Percentiles rank a stretch among this genome's conserved stretches.
Evolutionary conservation across 106 monocot genomes (phyloP).

Genomic region (Vanilla planifolia): DNA sequence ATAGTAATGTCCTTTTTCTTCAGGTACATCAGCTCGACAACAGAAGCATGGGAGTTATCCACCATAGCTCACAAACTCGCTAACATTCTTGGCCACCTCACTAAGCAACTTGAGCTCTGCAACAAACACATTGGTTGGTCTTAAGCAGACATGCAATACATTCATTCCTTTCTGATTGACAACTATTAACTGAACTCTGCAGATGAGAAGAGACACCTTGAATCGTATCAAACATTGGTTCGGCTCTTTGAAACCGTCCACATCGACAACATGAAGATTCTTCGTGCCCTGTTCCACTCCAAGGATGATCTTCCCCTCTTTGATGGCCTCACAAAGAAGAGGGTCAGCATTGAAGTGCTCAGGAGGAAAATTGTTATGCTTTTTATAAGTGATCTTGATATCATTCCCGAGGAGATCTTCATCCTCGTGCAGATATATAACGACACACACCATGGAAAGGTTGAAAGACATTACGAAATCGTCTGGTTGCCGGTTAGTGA

Average conservation of each 20-base stretch:
- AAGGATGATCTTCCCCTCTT: constrained; percentile 63
- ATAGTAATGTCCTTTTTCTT: background rate
- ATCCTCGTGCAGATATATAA: constrained; percentile 64
- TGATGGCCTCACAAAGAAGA: constrained; percentile 51
- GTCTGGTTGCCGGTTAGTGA: constrained; percentile 75
- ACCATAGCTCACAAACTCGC: constrained; percentile 68
- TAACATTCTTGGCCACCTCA: constrained; percentile 65
- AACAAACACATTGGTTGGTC: constrained; percentile 43
- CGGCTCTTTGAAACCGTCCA: constrained; percentile 55
- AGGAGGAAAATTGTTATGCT: constrained; percentile 74
- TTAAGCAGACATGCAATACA: background rate
- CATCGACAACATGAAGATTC: constrained; percentile 82
- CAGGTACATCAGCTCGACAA: constrained; percentile 53
- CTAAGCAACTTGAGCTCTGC: constrained; percentile 42
- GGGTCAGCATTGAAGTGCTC: constrained; percentile 46
- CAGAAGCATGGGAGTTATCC: constrained; percentile 83
- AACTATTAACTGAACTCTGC: constrained; percentile 3
- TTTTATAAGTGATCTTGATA: constrained; percentile 58
- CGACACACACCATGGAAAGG: constrained; percentile 47
- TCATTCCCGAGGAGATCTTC: constrained; percentile 65
- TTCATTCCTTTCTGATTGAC: background rate
- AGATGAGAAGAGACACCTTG: constrained; percentile 60
- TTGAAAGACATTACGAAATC: constrained; percentile 64
- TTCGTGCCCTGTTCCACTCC: constrained; percentile 46
- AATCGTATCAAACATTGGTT: constrained; percentile 51